Conservation (phyloP, 2,329 filamentous ascomycete genomes). For the Helotiales sp. region DNA sequence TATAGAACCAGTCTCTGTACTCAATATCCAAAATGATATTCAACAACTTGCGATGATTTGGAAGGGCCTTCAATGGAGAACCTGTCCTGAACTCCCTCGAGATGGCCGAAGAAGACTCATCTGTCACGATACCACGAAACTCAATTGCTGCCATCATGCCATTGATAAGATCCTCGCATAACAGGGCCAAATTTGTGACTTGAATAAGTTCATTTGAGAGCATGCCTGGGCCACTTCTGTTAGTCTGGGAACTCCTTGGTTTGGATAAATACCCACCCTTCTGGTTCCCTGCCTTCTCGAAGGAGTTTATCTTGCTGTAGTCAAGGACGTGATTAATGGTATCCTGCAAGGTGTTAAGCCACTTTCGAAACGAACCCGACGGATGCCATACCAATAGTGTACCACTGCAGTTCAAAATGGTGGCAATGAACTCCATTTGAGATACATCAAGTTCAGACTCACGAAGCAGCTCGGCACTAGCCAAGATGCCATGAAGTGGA, state of each 20-base stretch:
- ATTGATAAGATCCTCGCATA: constrained; percentile 33
- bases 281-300: constrained; percentile 24
- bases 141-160: constrained; percentile 32
- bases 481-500: constrained; percentile 48
- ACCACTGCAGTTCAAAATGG: constrained; percentile 50
- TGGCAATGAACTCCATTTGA: constrained; percentile 47
- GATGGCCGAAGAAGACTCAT: constrained; percentile 9
- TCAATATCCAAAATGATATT: constrained; percentile 33
- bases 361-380: background rate
- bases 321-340: constrained; percentile 54
- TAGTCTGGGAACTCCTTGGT: background rate
- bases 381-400: constrained; percentile 42
- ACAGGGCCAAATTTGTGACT: constrained; percentile 29
- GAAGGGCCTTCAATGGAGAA: too few species aligned
- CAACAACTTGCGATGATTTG: constrained; percentile 1
- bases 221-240: constrained; percentile 6
- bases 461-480: constrained; percentile 51
- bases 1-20: constrained; percentile 30
- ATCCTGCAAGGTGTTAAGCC: constrained; percentile 34
- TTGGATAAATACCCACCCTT: constrained; percentile 14
- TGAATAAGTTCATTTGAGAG: constrained; percentile 31
- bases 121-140: constrained; percentile 14
- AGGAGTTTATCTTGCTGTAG: constrained; percentile 54
- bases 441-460: constrained; percentile 47
- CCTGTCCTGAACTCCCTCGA: background rate